These are phyloP conservation scores for Leucogyrophana mollusca DNA, from an alignment of 768 basidiomycete genomes.

Conservation along the genomic window DNA sequence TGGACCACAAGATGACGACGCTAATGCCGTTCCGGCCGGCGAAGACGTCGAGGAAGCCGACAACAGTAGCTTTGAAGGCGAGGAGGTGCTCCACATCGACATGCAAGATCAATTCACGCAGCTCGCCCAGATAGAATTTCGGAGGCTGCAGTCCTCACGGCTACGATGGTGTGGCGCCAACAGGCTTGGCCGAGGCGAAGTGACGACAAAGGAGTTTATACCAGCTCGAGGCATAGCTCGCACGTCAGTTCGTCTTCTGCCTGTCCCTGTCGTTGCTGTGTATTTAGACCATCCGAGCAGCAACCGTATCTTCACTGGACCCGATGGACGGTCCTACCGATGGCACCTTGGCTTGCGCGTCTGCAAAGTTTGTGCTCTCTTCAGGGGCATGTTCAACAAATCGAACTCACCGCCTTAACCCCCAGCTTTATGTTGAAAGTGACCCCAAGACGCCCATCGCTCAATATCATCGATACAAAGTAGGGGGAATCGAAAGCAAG, in stretches of 20 bases:
- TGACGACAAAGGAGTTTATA: conserved; percentile 7
- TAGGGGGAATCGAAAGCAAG: not conserved
- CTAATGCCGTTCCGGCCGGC: not conserved
- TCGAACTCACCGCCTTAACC: not conserved
- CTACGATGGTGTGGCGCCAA: conserved; percentile 7
- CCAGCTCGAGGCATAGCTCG: conserved; percentile 1
- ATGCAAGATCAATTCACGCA: conserved; percentile 8
- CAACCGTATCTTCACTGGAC: not conserved
- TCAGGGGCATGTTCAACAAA: not conserved
- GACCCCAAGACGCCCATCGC: not conserved
- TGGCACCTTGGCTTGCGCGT: not conserved
- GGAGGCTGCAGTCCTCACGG: conserved; percentile 2
- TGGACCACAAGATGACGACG: not conserved
- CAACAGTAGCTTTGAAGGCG: not conserved
- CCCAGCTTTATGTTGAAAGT: not conserved
- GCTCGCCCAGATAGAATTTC: conserved; percentile 7
- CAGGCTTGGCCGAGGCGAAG: conserved; percentile 1
- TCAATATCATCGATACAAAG: not conserved
- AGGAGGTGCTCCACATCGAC: conserved; percentile 1
- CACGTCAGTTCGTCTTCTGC: not conserved
- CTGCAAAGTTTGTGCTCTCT: not conserved
- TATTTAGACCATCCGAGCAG: not conserved
- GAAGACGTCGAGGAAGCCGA: conserved; percentile 3
- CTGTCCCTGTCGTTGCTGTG: not conserved
- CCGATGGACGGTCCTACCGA: not conserved